These are phyloP conservation scores for Lenzites betulinus DNA, from an alignment of 768 basidiomycete species.

Conservation along the genomic window DNA sequence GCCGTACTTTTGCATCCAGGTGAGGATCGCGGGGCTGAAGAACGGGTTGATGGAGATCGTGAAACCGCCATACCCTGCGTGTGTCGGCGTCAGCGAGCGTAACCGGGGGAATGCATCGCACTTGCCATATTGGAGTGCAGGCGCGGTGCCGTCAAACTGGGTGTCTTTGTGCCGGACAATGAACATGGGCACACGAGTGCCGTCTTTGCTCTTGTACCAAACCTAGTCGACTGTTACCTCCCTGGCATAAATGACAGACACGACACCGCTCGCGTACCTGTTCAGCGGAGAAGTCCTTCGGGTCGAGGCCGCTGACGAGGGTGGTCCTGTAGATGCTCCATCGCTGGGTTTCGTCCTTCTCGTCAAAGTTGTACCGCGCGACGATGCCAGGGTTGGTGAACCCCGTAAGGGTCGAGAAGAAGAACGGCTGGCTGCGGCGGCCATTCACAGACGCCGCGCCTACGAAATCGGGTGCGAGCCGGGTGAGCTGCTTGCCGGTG, in stretches of 20 bases:
- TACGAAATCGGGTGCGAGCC: slow-evolving; percentile 66
- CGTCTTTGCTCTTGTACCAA: slow-evolving; percentile 80
- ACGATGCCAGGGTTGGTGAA: slow-evolving; percentile 76
- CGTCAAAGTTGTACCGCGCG: slow-evolving; percentile 59
- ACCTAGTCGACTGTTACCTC: slow-evolving; percentile 43
- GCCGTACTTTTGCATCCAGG: slow-evolving; percentile 71
- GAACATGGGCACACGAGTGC: slow-evolving; percentile 84
- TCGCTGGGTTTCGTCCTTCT: slow-evolving; percentile 43
- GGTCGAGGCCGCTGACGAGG: slow-evolving; percentile 57
- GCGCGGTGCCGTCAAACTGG: slow-evolving; percentile 70
- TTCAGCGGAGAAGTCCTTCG: slow-evolving; percentile 67
- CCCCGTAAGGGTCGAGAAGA: slow-evolving; percentile 65
- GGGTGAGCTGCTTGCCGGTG: slow-evolving; percentile 52
- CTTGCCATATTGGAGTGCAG: slow-evolving; percentile 76
- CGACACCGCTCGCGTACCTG: slow-evolving; percentile 44
- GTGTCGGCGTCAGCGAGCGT: not conserved
- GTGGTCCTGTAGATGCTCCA: slow-evolving; percentile 64
- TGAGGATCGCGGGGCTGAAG: slow-evolving; percentile 72
- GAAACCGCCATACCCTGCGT: slow-evolving; percentile 82
- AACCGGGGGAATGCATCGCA: not conserved
- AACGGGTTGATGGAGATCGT: slow-evolving; percentile 68
- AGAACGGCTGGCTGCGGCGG: slow-evolving; percentile 53
- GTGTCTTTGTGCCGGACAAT: slow-evolving; percentile 76
- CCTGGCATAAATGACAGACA: not conserved
- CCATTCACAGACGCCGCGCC: slow-evolving; percentile 59